These are phyloP conservation scores for Mortierella sp. DNA, from an alignment of 371 early-diverging fungal genomes.

Conservation along the genomic window DNA sequence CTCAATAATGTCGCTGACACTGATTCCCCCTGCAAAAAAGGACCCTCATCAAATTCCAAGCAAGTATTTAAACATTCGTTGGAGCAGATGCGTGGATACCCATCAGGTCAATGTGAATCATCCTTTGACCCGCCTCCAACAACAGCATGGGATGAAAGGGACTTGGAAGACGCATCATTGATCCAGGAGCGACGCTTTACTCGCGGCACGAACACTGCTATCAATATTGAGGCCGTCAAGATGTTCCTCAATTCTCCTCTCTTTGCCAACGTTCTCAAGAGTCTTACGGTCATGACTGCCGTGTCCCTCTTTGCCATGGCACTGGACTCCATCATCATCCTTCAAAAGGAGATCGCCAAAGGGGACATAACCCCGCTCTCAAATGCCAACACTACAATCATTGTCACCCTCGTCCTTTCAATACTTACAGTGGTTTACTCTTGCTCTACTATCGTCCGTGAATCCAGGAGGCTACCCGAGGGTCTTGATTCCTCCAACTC, in stretches of 20 bases:
- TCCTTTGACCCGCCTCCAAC: slow-evolving; percentile 20
- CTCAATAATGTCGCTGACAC: neutral
- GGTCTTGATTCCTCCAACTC: slow-evolving; percentile 42
- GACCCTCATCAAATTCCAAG: neutral
- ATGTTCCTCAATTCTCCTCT: slow-evolving; percentile 45
- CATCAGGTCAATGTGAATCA: slow-evolving; percentile 39
- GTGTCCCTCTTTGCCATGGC: slow-evolving; percentile 32
- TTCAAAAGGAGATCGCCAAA: slow-evolving; percentile 11
- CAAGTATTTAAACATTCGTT: slow-evolving; percentile 18
- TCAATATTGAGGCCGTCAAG: slow-evolving; percentile 36
- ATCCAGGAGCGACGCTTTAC: slow-evolving; percentile 10
- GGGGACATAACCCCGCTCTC: slow-evolving; percentile 1
- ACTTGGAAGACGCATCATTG: slow-evolving; percentile 3
- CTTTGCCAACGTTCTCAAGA: slow-evolving; percentile 43
- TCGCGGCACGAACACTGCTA: slow-evolving; percentile 37
- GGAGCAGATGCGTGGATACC: slow-evolving; percentile 36
- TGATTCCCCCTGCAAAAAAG: too few species aligned
- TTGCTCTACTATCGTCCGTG: slow-evolving; percentile 39
- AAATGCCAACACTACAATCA: slow-evolving; percentile 27
- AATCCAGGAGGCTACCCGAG: slow-evolving; percentile 39
- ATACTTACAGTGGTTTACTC: slow-evolving; percentile 37
- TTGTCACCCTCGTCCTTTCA: slow-evolving; percentile 32
- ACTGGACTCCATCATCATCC: slow-evolving; percentile 24
- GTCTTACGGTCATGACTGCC: slow-evolving; percentile 29
- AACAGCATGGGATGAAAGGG: slow-evolving; percentile 40